Evolutionary conservation across 2,329 filamentous ascomycete species (phyloP).

Genomic region (Nothomitra cinnamomea): DNA sequence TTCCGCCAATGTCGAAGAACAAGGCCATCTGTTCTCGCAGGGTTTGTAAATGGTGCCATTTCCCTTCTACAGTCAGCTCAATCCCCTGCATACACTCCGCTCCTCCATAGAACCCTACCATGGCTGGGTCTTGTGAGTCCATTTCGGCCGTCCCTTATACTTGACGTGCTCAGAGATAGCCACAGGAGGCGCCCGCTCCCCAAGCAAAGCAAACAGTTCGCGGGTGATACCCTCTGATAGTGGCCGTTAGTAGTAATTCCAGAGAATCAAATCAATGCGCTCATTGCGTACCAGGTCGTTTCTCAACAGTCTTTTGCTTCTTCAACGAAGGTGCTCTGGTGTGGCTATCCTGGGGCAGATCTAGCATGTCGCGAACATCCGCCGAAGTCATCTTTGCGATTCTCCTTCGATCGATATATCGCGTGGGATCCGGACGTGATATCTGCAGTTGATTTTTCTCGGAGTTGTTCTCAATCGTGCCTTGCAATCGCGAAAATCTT

Average conservation of each 20-base stretch:
- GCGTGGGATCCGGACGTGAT: no score
- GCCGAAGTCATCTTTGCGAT: conserved; percentile 44
- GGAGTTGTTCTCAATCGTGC: no score
- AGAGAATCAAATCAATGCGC: conserved; percentile 6
- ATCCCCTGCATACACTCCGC: background rate
- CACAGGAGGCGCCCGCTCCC: conserved; percentile 33
- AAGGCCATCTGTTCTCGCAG: conserved; percentile 55
- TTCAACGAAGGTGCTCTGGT: conserved; percentile 40
- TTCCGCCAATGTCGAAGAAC: conserved; percentile 67
- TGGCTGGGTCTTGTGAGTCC: conserved; percentile 27
- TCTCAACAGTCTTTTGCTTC: conserved; percentile 52
- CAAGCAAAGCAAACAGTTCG: conserved; percentile 32
- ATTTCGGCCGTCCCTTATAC: conserved; percentile 33
- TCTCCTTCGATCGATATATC: background rate
- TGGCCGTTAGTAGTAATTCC: background rate
- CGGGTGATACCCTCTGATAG: conserved; percentile 30
- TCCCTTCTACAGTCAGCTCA: conserved; percentile 36
- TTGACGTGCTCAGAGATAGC: conserved; percentile 32
- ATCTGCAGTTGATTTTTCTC: no score
- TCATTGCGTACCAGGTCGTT: conserved; percentile 33
- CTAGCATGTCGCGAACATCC: conserved; percentile 79
- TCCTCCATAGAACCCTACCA: conserved; percentile 20
- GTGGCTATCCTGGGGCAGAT: conserved; percentile 47
- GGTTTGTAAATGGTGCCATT: conserved; percentile 55
- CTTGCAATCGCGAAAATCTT: no score